phyloP scores from a whole-genome alignment of 148 eudicot species.

The Polygonum maritimum region DNA sequence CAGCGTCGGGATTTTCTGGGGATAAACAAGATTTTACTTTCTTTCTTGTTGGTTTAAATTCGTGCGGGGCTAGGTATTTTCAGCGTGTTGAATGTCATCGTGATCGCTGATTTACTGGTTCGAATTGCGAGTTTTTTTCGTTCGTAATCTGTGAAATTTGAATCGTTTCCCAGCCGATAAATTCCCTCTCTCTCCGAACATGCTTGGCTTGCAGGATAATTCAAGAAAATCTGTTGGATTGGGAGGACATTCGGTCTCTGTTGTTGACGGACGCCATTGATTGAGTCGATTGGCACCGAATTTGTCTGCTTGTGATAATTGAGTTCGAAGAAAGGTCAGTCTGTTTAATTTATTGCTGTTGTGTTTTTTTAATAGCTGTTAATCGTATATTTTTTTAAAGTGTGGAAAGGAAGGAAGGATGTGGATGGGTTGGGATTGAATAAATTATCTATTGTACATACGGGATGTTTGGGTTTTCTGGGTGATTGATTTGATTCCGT shows the following conservation, averaged over 20 bases:
- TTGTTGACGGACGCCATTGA: conserved; percentile 1
- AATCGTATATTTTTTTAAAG: background rate
- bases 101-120: background rate
- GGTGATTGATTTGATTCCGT: conserved; percentile 9
- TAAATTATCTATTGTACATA: background rate
- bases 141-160: background rate
- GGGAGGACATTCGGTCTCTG: background rate
- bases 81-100: background rate
- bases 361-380: background rate
- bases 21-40: background rate
- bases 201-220: background rate
- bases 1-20: background rate
- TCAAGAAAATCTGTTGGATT: background rate
- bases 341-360: background rate
- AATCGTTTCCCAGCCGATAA: background rate
- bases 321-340: background rate
- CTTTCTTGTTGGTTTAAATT: background rate
- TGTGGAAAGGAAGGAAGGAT: background rate
- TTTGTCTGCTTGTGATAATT: conserved; percentile 10
- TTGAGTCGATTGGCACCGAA: background rate
- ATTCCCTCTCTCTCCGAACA: background rate
- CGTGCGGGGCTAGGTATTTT: background rate
- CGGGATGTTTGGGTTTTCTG: conserved; percentile 4
- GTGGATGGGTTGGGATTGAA: conserved; percentile 10
- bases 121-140: too few relatives aligned